Evolutionary conservation across 169 alveolate species (phyloP).

Genomic region (Amoebophrya sp.): DNA sequence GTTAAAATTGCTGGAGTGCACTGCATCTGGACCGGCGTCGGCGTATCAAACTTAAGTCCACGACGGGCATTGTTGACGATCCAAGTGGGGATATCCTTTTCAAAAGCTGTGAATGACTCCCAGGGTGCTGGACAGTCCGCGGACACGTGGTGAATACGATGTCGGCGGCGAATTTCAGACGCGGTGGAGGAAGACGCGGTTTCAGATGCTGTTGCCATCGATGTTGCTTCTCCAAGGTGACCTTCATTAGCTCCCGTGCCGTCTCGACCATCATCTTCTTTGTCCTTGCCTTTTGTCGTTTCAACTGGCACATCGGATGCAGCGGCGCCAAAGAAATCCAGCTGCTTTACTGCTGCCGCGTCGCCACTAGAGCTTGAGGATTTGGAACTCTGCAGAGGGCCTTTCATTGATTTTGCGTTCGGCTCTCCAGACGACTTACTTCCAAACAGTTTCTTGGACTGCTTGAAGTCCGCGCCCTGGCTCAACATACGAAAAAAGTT

Average conservation of each 20-base stretch:
- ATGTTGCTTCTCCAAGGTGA: not conserved
- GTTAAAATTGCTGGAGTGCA: conserved; percentile 34
- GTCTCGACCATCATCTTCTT: not conserved
- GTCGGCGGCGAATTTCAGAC: no score
- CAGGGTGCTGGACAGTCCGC: not conserved
- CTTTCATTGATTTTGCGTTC: not conserved
- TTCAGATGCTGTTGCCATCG: no score
- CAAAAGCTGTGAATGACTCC: not conserved
- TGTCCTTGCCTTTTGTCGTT: not conserved
- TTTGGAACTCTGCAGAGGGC: not conserved
- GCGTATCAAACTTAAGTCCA: not conserved
- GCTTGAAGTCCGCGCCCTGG: not conserved
- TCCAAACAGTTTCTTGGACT: not conserved
- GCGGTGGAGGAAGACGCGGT: no score
- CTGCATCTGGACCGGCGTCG: not conserved
- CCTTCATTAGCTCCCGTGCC: not conserved
- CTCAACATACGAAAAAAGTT: not conserved
- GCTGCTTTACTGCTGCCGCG: no score
- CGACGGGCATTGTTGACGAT: not conserved
- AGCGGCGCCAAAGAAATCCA: not conserved
- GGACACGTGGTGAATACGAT: not conserved
- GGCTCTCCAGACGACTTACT: no score
- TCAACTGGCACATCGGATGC: not conserved
- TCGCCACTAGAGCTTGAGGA: not conserved
- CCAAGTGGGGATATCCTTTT: not conserved